Evolutionary conservation across 108 stramenopile species (phyloP).

Genomic region (Cyclotella baltica): DNA sequence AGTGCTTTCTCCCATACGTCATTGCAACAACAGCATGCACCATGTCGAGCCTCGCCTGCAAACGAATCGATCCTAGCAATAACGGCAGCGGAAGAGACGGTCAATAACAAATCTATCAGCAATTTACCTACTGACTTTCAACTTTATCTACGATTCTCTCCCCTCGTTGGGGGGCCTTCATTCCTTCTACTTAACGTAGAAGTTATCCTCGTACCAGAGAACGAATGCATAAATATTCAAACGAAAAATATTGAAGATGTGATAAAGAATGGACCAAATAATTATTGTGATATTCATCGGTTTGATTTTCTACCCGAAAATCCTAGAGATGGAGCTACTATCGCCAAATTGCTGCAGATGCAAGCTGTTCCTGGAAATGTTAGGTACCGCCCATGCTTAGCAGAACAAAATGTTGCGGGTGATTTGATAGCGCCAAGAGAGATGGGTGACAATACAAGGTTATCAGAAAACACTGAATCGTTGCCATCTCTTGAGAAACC

Average conservation of each 20-base stretch:
- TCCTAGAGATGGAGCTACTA: conserved; percentile 29
- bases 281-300: conserved; percentile 25
- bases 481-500: no score
- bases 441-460: not conserved
- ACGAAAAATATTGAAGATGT: conserved; percentile 8
- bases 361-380: conserved; percentile 36
- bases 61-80: not conserved
- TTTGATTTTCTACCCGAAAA: conserved; percentile 50
- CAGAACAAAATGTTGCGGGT: not conserved
- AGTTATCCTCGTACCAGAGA: conserved; percentile 28
- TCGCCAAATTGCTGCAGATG: conserved; percentile 30
- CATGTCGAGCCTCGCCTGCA: not conserved
- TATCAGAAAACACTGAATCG: no score
- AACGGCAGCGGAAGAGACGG: not conserved
- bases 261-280: conserved; percentile 5
- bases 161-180: conserved; percentile 50
- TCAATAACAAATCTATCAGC: not conserved
- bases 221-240: not conserved
- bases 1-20: not conserved
- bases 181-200: conserved; percentile 55
- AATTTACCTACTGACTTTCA: not conserved
- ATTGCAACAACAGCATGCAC: not conserved
- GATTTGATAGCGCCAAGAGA: not conserved
- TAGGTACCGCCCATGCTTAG: conserved; percentile 15
- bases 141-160: conserved; percentile 40